Conservation (phyloP, 768 basidiomycete species). For the Porpolomopsis calyptriformis region DNA sequence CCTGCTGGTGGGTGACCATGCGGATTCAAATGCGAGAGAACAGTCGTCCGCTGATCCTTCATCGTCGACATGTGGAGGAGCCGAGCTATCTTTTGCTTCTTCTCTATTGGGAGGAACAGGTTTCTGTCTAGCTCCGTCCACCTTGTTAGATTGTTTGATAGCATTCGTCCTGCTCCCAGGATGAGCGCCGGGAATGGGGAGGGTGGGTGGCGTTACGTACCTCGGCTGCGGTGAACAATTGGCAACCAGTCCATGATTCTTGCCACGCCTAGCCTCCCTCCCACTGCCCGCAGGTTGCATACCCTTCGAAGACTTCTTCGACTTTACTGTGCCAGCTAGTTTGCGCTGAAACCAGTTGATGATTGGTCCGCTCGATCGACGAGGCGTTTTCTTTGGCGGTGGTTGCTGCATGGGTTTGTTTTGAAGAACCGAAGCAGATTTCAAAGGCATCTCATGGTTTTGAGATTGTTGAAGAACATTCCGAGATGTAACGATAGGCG, state of each 20-base stretch:
- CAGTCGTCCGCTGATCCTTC: conserved; percentile 39
- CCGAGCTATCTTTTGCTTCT: conserved; percentile 26
- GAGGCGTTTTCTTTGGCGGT: conserved; percentile 46
- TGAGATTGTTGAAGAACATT: conserved; percentile 6
- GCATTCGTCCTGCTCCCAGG: conserved; percentile 4
- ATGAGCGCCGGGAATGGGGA: conserved; percentile 22
- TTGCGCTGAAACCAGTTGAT: conserved; percentile 88
- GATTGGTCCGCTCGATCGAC: conserved; percentile 72
- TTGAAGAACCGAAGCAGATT: conserved; percentile 9
- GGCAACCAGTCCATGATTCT: conserved; percentile 25
- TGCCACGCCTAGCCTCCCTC: conserved; percentile 21
- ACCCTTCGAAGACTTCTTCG: conserved; percentile 31
- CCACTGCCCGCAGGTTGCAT: conserved; percentile 19
- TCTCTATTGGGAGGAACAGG: conserved; percentile 58
- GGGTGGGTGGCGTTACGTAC: conserved; percentile 35
- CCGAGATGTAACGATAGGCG: neutral
- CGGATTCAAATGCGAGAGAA: conserved; percentile 59
- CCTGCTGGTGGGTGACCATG: conserved; percentile 68
- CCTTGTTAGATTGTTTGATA: conserved; percentile 23
- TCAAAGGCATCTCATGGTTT: neutral
- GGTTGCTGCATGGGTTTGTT: conserved; percentile 13
- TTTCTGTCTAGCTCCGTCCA: conserved; percentile 34
- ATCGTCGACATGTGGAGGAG: conserved; percentile 35
- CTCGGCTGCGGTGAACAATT: conserved; percentile 26
- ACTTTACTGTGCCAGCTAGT: conserved; percentile 55